Evolutionary conservation across 1,284 basidiomycete species (phyloP), one percentile per base, ranked within the genome.

Genomic region (Farysia itapuensis): DNA sequence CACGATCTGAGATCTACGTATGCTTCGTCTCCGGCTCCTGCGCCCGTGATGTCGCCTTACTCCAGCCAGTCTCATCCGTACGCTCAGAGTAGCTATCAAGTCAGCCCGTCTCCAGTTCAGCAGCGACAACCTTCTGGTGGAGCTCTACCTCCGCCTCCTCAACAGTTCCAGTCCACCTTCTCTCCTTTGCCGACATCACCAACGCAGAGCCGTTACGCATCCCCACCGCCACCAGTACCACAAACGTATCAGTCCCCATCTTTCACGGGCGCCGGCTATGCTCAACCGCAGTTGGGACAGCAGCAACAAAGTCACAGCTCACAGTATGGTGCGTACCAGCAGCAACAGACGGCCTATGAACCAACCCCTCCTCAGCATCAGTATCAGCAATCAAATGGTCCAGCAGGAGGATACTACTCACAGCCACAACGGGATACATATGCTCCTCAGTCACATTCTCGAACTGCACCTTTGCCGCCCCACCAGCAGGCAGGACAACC

Each of bases 111-210:
- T 16, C 35, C 40, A 4, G 40, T 40, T 13, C 39, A 39, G 2
- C 48, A 45, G 26, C 41, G 35, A 24, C 44, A 47, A n/a, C 43
- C 39, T 11, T 14, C 39, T 16, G 30, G 22, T 16, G 9, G 24
- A 24, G 33, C 33, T 5, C 21, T 16, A 6, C 31, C 25, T 12
- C 32, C 23, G 18, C 41, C 5, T 8, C 32, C 21, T n/a, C 41
- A 22, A n/a, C 22, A 29, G 36, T 26, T 38, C n/a, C 36, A 22
- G 21, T 19, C 39, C 30, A 33, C 16, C 34, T 15, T 23, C 21
- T 15, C 39, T 18, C 18, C 39, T 9, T 14, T 30, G 18, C 18
- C 31, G 8, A 18, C 31, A 18, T 33, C 31, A 16, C 31, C 31
- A 8, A 13, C 18, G 12, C 30, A 42, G 16, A 33, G 19, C 5